These are phyloP conservation scores for Diaporthe ampelina DNA, from an alignment of 2,329 filamentous ascomycete species.

Conservation along the genomic window DNA sequence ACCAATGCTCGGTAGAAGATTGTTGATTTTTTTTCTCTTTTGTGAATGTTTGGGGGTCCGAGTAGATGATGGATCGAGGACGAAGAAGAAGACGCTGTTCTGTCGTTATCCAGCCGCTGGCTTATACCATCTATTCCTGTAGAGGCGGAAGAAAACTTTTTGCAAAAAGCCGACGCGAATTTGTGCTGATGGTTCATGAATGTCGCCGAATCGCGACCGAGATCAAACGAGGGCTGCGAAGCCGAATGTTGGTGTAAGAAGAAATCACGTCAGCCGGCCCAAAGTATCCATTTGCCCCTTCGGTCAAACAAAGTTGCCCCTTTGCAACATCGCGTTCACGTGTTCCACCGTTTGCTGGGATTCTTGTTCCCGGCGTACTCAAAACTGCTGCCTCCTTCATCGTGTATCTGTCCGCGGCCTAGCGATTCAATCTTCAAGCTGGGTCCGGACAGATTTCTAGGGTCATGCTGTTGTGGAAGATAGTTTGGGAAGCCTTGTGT, in stretches of 20 bases:
- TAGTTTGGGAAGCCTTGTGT: constrained; percentile 44
- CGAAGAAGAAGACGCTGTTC: background rate
- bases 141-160: constrained; percentile 21
- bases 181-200: constrained; percentile 29
- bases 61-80: background rate
- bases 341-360: constrained; percentile 39
- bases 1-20: constrained; percentile 4
- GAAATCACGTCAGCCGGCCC: constrained; percentile 41
- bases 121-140: constrained; percentile 33
- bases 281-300: constrained; percentile 13
- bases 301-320: background rate
- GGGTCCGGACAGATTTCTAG: constrained; percentile 36
- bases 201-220: constrained; percentile 3
- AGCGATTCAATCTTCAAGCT: constrained; percentile 43
- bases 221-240: constrained; percentile 38
- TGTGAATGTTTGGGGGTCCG: background rate
- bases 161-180: constrained; percentile 28
- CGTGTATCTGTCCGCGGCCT: constrained; percentile 40
- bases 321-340: background rate
- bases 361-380: constrained; percentile 30
- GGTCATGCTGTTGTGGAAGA: constrained; percentile 42
- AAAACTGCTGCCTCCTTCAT: constrained; percentile 35
- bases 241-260: constrained; percentile 37
- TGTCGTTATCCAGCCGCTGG: constrained; percentile 30
- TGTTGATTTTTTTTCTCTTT: background rate